A percentile compares a stretch with the other conserved stretches of the same genome.
Conservation (phyloP, 2,329 filamentous ascomycete species). For the Pseudocercospora fuligena region DNA sequence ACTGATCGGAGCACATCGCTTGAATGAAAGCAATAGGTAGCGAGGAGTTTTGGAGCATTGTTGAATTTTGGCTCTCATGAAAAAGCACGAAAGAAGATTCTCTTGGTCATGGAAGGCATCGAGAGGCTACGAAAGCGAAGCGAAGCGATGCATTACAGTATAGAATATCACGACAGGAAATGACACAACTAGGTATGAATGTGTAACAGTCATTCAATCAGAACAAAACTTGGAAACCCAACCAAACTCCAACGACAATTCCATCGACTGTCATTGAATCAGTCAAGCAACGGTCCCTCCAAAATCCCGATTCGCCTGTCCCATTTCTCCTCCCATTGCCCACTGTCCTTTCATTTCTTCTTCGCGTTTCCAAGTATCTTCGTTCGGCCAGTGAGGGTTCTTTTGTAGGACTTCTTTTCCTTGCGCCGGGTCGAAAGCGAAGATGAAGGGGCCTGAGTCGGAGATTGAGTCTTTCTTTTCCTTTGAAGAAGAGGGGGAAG, state of each 20-base stretch:
- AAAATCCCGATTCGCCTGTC: slow-evolving; percentile 11
- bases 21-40: not conserved
- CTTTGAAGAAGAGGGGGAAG: not conserved
- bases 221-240: not conserved
- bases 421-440: slow-evolving; percentile 20
- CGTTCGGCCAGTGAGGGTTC: slow-evolving; percentile 31
- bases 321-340: slow-evolving; percentile 17
- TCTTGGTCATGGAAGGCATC: not conserved
- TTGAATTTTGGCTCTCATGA: not conserved
- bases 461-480: slow-evolving; percentile 17
- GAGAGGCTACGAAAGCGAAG: not conserved
- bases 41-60: not conserved
- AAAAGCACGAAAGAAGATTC: not conserved
- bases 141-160: not conserved
- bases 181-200: not conserved
- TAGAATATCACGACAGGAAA: slow-evolving; percentile 9
- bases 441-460: slow-evolving; percentile 24
- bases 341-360: slow-evolving; percentile 15
- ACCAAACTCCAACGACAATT: not conserved
- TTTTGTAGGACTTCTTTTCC: slow-evolving; percentile 23
- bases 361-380: slow-evolving; percentile 24
- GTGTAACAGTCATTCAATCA: not conserved
- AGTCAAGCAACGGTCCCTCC: slow-evolving; percentile 4
- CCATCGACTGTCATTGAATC: not conserved
- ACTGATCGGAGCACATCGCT: not conserved